Base-by-base conservation (phyloP, 1,284 basidiomycete genomes). In the Irpex rosettiformis region DNA sequence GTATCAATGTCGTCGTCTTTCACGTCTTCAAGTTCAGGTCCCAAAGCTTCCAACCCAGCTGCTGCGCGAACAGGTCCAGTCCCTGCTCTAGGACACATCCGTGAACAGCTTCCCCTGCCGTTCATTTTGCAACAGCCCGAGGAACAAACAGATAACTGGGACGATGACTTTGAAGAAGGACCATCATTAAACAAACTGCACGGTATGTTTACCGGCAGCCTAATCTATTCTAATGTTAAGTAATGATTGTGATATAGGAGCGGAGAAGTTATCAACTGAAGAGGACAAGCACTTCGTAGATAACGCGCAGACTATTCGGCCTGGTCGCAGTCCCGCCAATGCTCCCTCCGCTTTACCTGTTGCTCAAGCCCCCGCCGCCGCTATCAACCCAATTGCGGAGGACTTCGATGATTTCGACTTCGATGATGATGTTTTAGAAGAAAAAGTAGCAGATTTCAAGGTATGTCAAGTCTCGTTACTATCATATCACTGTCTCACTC, bases 121-220 rank as follows among this genome's bases (percentile, higher is more conserved):
- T 72, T 71, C 57, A 66, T 79, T 18, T 72, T 89, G 28, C 85
- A 84, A 61, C 78, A 82, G 40, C 88, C 87, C 4, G 91, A 91
- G 71, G 91, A 90, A 63, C 88, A 93, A 67, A 93, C 86, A 8
- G 93, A 96, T 70, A 96, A 95, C 62, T 98, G 96, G 95, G 96
- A 99, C 69, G 92, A 94, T 65, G 96, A 99, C 70, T 99, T 98
- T 68, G 94, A 95, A 67, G 93, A 93, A 61, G 94, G 90, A 2
- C 94, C 96, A 27, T 93, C 93, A 1, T 84, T 91, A 57, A 86
- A 88, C 7, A 95, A 94, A 71, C 70, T 94, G 47, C 91, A 92
- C 75, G 88, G 90, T 84, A 68, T 55, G 68, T 65, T 51, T 16
- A 59, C 25, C 7, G 10, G 21, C 33, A 7, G 33, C 56, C 16